phyloP scores from a whole-genome alignment of 2,329 filamentous ascomycete species.

The Fusarium concolor region DNA sequence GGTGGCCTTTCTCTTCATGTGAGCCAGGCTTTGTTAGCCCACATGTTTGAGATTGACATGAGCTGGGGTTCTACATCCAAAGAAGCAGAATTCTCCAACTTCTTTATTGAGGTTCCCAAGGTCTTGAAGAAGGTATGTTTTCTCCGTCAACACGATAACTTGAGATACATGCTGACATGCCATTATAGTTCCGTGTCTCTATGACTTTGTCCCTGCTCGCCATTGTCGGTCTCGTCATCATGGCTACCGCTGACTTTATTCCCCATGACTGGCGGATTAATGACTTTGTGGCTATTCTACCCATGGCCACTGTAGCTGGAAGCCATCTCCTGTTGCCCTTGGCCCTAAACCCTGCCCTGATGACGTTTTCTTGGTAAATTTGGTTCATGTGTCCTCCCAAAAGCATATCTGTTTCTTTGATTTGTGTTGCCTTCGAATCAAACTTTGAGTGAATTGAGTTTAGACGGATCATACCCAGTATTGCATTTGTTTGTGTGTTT shows the following conservation, averaged over 20 bases:
- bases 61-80: conserved; percentile 87
- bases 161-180: conserved; percentile 31
- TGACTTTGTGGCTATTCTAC: conserved; percentile 80
- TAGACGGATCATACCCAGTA: conserved; percentile 28
- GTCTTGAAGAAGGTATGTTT: conserved; percentile 79
- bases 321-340: conserved; percentile 79
- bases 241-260: conserved; percentile 72
- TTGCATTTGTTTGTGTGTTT: conserved; percentile 11
- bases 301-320: conserved; percentile 76
- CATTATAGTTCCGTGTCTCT: conserved; percentile 74
- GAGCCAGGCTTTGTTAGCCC: conserved; percentile 80
- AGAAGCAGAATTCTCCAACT: conserved; percentile 83
- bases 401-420: conserved; percentile 7
- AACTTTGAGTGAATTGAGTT: background rate
- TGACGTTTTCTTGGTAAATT: conserved; percentile 79
- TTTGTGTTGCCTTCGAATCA: background rate
- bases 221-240: conserved; percentile 71
- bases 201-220: conserved; percentile 71
- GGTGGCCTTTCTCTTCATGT: conserved; percentile 85
- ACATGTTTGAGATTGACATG: conserved; percentile 90
- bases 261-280: conserved; percentile 74
- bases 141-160: conserved; percentile 50
- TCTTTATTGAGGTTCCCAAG: conserved; percentile 85
- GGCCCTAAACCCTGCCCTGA: conserved; percentile 80
- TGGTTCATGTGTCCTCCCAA: background rate